Conservation (phyloP, 441 rosid genomes). For the Gossypium davidsonii region DNA sequence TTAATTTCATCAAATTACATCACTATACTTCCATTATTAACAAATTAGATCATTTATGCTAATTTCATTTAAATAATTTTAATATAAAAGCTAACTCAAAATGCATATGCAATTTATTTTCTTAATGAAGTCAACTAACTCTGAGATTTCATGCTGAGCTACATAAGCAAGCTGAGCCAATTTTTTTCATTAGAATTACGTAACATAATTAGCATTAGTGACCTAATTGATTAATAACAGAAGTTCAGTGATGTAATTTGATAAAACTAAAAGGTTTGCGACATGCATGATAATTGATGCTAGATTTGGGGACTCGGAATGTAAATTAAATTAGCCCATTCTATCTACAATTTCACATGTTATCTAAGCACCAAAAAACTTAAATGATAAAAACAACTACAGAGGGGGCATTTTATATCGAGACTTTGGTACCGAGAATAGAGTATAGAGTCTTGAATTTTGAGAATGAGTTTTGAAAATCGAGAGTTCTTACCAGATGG, state of each 20-base stretch:
- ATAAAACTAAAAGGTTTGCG: background rate
- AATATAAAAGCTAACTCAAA: background rate
- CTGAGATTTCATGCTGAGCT: background rate
- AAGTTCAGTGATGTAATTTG: background rate
- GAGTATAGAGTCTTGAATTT: background rate
- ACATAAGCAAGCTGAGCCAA: background rate
- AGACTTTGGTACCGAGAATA: background rate
- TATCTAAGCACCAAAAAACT: too few species aligned
- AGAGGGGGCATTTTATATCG: background rate
- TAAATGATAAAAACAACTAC: background rate
- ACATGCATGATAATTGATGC: background rate
- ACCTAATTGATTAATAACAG: background rate
- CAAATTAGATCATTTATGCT: too few species aligned
- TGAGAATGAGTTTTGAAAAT: background rate
- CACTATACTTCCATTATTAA: background rate
- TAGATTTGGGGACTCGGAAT: background rate
- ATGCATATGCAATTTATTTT: background rate
- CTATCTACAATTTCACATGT: background rate
- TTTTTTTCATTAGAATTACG: background rate
- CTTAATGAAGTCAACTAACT: background rate
- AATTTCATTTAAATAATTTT: background rate
- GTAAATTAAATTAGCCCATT: background rate
- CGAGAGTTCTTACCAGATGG: slow-evolving; percentile 36
- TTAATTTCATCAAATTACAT: background rate
- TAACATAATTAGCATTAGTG: background rate